Evolutionary conservation across 208 protist genomes (phyloP), one percentile per base, ranked within the genome.

Genomic region (Leptomonas pyrrhocoris): DNA sequence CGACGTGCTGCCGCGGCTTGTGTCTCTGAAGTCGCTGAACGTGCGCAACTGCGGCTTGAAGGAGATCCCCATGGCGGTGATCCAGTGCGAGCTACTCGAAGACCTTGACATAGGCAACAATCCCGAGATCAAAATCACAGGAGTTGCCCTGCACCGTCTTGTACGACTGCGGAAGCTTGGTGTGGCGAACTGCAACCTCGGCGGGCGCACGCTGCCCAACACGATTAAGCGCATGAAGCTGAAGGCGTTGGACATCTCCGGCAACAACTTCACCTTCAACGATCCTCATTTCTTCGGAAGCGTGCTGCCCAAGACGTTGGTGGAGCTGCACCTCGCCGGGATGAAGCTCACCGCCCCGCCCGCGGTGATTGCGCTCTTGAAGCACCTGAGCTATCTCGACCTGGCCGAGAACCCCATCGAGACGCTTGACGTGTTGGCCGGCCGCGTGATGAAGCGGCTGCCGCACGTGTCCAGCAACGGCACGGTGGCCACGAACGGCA

Each of bases 41-140:
- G 61, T 96, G 54, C 77, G 84, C 11, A 73, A 88, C 49, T 96
- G 88, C 70, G 62, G 50, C 0, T 54, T 96, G 5, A 75, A 55
- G 8, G 45, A 66, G 19, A 68, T 96, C 7, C 92, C 92, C 4
- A 27, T 38, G 27, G 65, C 62, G 48, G 46, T 96, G 1, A 59
- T 91, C 25, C 38, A 77, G 38, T 92, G 82, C 57, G 46, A 75
- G 50, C 46, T 72, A 28, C 63, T 93, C 23, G 66, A 89, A 57
- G 81, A 84, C 23, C 74, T 96, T n/a, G 89, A 96, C 57, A 30
- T 96, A 9, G 92, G 89, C 15, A 75, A 92, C 63, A 96, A 96
- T 58, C 18, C 65, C 2, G 56, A 80, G 53, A 74, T 96, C 58
- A 68, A 85, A 18, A 68, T 96, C 13, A 38, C 42, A 27, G 81